These are phyloP conservation scores for Pseudopithomyces chartarum DNA, from an alignment of 2,329 filamentous ascomycete species.

Conservation along the genomic window DNA sequence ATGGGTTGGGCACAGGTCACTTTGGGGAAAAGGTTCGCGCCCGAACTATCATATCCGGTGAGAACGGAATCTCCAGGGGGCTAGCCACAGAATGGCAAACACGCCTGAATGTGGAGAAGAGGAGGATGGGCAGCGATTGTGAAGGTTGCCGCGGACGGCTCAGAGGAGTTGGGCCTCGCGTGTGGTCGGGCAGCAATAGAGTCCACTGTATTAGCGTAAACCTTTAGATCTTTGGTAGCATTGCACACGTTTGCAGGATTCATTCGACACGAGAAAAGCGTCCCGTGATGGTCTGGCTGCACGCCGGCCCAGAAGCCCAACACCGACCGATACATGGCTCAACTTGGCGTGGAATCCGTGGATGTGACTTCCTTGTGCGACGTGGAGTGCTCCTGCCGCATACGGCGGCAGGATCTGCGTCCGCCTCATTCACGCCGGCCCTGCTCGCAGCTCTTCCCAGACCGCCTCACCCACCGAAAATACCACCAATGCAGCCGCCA, in stretches of 20 bases:
- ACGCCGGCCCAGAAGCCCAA: background rate
- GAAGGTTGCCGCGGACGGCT: background rate
- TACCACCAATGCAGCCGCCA: background rate
- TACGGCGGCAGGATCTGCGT: background rate
- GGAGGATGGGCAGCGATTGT: conserved; percentile 22
- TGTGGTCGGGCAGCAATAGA: conserved; percentile 16
- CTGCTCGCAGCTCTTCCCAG: conserved; percentile 4
- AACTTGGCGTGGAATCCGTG: no score
- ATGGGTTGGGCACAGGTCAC: conserved; percentile 17
- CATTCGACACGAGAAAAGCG: background rate
- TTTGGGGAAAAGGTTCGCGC: background rate
- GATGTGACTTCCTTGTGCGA: conserved; percentile 5
- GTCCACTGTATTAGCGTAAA: conserved; percentile 10
- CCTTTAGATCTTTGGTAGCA: conserved; percentile 5
- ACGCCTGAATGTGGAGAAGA: conserved; percentile 15
- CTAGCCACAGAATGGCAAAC: conserved; percentile 12
- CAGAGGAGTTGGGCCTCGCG: conserved; percentile 6
- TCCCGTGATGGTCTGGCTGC: background rate
- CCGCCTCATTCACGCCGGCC: conserved; percentile 9
- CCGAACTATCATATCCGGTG: conserved; percentile 16
- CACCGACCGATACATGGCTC: background rate
- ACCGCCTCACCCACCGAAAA: conserved; percentile 10
- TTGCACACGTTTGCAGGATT: conserved; percentile 5
- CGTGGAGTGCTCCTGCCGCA: conserved; percentile 6
- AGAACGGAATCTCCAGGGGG: conserved; percentile 13